These are phyloP conservation scores for Boletus barrowsii DNA, from an alignment of 768 basidiomycete species.

Conservation along the genomic window DNA sequence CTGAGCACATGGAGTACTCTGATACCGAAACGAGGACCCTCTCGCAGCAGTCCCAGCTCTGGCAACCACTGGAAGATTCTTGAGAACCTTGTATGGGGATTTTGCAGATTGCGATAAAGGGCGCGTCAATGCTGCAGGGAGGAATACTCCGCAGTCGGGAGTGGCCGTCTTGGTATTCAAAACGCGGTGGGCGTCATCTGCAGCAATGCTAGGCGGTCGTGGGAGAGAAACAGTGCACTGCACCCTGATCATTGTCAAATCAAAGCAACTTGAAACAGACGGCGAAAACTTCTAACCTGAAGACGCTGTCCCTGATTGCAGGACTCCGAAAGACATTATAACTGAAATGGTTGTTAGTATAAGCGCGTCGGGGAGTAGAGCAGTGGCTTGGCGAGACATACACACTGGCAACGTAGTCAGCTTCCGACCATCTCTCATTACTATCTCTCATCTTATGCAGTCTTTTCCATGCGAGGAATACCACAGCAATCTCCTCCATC, in stretches of 20 bases:
- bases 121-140: too few relatives aligned
- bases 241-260: conserved; percentile 32
- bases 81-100: conserved; percentile 50
- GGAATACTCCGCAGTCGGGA: too few relatives aligned
- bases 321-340: conserved; percentile 50
- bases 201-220: conserved; percentile 35
- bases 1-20: conserved; percentile 47
- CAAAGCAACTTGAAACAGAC: background rate
- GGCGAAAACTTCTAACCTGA: conserved; percentile 35
- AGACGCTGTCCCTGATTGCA: conserved; percentile 40
- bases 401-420: conserved; percentile 55
- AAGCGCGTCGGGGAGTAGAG: background rate
- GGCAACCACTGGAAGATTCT: conserved; percentile 35
- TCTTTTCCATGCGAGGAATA: conserved; percentile 45
- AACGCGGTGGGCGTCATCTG: conserved; percentile 34
- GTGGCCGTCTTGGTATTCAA: conserved; percentile 46
- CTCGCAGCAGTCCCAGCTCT: conserved; percentile 37
- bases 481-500: conserved; percentile 38
- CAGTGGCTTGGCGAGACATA: conserved; percentile 25
- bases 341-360: conserved; percentile 22
- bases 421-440: conserved; percentile 50
- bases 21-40: conserved; percentile 48
- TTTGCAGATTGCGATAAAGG: conserved; percentile 41
- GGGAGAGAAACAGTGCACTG: conserved; percentile 51
- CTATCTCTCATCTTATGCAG: conserved; percentile 42